phyloP scores from a whole-genome alignment of 129 eudicot species.

The Cynara cardunculus region DNA sequence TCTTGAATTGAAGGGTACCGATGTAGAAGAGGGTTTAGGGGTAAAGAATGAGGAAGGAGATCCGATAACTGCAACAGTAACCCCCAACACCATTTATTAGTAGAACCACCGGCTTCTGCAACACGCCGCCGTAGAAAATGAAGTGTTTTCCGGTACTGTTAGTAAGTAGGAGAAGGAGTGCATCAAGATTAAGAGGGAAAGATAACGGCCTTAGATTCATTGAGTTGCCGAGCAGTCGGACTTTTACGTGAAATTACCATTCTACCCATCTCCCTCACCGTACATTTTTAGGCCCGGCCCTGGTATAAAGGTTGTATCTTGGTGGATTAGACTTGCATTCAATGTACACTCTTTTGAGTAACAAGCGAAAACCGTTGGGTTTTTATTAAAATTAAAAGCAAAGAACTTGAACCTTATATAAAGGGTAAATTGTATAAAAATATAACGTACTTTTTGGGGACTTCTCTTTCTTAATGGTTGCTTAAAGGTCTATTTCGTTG shows the following conservation, averaged over 20 bases:
- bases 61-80: slow-evolving; percentile 40
- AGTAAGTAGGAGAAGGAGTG: not conserved
- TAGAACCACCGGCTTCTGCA: not conserved
- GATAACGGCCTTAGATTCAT: slow-evolving; percentile 50
- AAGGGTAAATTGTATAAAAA: too few species aligned
- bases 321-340: not conserved
- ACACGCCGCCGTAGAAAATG: not conserved
- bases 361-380: not conserved
- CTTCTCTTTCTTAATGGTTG: too few species aligned
- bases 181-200: slow-evolving; percentile 43
- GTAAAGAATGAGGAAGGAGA: slow-evolving; percentile 22
- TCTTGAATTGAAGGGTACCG: slow-evolving; percentile 13
- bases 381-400: not conserved
- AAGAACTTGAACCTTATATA: too few species aligned
- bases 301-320: slow-evolving; percentile 10
- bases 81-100: slow-evolving; percentile 20
- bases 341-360: not conserved
- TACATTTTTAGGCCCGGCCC: too few species aligned
- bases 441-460: too few species aligned
- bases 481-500: too few species aligned
- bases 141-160: not conserved
- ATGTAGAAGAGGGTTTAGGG: slow-evolving; percentile 18
- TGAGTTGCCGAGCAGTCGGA: not conserved
- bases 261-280: slow-evolving; percentile 32
- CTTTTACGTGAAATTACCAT: slow-evolving; percentile 18